Evolutionary conservation across 371 early-diverging fungal genomes (phyloP).

Genomic region (Mucor saturninus): DNA sequence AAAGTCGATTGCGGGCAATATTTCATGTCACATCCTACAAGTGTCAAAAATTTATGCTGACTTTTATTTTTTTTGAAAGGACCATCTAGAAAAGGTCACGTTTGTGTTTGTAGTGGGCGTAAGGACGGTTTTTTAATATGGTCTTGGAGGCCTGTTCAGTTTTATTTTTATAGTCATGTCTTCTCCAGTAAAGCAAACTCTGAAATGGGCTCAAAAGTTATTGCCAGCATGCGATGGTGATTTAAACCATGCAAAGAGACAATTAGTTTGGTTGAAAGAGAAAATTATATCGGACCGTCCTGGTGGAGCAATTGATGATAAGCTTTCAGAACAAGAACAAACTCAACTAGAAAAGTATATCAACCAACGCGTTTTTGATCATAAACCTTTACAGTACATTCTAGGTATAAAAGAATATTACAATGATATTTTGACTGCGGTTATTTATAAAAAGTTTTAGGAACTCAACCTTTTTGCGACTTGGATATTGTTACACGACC

Average conservation of each 20-base stretch:
- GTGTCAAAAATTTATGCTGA: too few species aligned
- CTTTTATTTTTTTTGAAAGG: too few species aligned
- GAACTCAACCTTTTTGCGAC: slow-evolving; percentile 83
- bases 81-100: too few species aligned
- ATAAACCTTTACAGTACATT: slow-evolving; percentile 90
- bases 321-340: slow-evolving; percentile 22
- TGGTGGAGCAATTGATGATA: slow-evolving; percentile 5
- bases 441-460: slow-evolving; percentile 21
- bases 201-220: slow-evolving; percentile 30
- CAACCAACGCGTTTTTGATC: slow-evolving; percentile 54
- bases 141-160: too few species aligned
- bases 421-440: not conserved
- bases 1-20: too few species aligned
- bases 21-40: too few species aligned
- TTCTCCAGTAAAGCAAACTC: not conserved
- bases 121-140: too few species aligned
- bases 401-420: slow-evolving; percentile 49
- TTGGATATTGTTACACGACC: slow-evolving; percentile 73
- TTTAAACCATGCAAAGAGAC: slow-evolving; percentile 32
- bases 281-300: slow-evolving; percentile 21
- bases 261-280: slow-evolving; percentile 46
- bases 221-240: slow-evolving; percentile 39
- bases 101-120: too few species aligned
- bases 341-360: slow-evolving; percentile 39
- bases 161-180: not conserved